A percentile compares a stretch with the other conserved stretches of the same genome.
Conservation (phyloP, 768 basidiomycete genomes). For the Trametes sanguinea region DNA sequence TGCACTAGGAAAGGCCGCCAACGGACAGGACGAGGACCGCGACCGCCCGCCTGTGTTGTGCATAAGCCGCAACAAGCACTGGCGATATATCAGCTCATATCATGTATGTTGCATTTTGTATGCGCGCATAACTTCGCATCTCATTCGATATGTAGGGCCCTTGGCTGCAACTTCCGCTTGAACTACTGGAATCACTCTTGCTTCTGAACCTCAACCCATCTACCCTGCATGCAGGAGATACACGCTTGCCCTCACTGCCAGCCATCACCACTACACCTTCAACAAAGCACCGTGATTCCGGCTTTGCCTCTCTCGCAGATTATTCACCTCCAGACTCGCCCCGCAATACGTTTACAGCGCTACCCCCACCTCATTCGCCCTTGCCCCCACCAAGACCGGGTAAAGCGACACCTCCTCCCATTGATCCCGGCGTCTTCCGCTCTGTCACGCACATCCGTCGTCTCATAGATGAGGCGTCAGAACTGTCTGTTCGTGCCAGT, state of each 20-base stretch:
- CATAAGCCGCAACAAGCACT: slow-evolving; percentile 92
- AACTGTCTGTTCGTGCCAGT: slow-evolving; percentile 83
- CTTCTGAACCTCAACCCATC: slow-evolving; percentile 76
- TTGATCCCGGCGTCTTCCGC: slow-evolving; percentile 86
- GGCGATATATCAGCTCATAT: slow-evolving; percentile 91
- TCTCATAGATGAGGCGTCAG: slow-evolving; percentile 88
- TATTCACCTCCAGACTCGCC: slow-evolving; percentile 39
- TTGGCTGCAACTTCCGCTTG: slow-evolving; percentile 87
- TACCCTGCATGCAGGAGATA: slow-evolving; percentile 50
- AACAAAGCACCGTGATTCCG: slow-evolving; percentile 48
- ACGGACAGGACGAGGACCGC: slow-evolving; percentile 40
- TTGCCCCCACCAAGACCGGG: slow-evolving; percentile 60
- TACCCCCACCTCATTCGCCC: slow-evolving; percentile 43
- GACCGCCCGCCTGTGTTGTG: slow-evolving; percentile 68
- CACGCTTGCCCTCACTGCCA: slow-evolving; percentile 41
- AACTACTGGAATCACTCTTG: slow-evolving; percentile 81
- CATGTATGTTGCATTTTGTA: slow-evolving; percentile 57
- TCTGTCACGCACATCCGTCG: slow-evolving; percentile 73
- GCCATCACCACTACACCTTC: slow-evolving; percentile 26
- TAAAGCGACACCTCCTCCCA: slow-evolving; percentile 78
- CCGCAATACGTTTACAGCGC: slow-evolving; percentile 30
- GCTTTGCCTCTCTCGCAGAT: slow-evolving; percentile 45
- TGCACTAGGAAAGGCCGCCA: slow-evolving; percentile 9
- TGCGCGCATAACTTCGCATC: not conserved
- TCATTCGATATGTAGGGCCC: slow-evolving; percentile 62